Percentiles rank a stretch among this genome's conserved stretches.
phyloP scores from a whole-genome alignment of 192 early-diverging fungal genomes.

The Umbelopsis ramanniana region DNA sequence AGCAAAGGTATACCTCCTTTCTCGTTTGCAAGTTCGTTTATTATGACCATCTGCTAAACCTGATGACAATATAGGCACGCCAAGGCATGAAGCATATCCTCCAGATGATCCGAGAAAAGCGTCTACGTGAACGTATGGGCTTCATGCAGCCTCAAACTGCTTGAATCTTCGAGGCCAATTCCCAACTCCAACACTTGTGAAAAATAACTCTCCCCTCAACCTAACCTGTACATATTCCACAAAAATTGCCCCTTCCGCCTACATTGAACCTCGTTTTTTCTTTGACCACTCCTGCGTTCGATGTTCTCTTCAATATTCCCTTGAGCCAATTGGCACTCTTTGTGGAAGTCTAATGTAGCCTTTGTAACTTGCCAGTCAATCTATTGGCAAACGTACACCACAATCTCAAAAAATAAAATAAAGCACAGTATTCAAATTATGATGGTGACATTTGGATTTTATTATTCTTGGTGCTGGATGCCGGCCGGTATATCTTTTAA shows the following conservation, averaged over 20 bases:
- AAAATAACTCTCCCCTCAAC: slow-evolving; percentile 11
- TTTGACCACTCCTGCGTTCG: no score
- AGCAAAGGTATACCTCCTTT: slow-evolving; percentile 44
- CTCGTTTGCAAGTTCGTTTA: background rate
- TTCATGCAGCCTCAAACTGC: slow-evolving; percentile 19
- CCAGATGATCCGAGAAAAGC: slow-evolving; percentile 36
- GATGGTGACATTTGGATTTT: background rate
- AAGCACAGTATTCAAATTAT: no score
- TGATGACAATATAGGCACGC: slow-evolving; percentile 25
- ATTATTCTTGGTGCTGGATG: background rate
- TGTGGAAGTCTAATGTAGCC: no score
- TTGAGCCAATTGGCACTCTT: no score
- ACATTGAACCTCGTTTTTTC: no score
- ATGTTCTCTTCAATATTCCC: no score
- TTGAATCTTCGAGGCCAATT: background rate
- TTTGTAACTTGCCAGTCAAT: no score
- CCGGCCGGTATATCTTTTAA: background rate
- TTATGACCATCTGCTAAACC: background rate
- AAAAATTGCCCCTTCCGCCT: no score
- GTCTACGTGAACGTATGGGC: slow-evolving; percentile 16
- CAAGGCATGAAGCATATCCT: slow-evolving; percentile 34
- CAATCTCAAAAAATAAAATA: no score
- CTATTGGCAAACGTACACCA: no score
- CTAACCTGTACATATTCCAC: slow-evolving; percentile 10
- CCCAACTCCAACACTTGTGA: background rate